A percentile compares a stretch with the other conserved stretches of the same genome.
phyloP scores from a whole-genome alignment of 139 green algal species.

The Tetraselmis striata region DNA sequence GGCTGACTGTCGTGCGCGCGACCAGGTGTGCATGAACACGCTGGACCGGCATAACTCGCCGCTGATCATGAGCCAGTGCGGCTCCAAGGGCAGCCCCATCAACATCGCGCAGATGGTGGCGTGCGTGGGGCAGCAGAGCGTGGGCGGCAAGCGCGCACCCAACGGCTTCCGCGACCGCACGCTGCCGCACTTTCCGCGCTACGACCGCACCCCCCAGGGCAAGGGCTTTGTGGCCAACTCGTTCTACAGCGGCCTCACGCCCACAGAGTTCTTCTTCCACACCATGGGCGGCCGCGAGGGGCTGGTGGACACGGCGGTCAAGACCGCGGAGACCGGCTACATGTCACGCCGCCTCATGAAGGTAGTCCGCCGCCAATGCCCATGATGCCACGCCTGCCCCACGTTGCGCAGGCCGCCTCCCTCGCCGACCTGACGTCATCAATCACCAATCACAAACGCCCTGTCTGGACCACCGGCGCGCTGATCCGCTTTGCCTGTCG shows the following conservation, averaged over 20 bases:
- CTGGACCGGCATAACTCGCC: conserved; percentile 82
- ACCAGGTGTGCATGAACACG: conserved; percentile 78
- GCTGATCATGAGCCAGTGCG: conserved; percentile 95
- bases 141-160: conserved; percentile 82
- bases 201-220: conserved; percentile 43
- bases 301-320: conserved; percentile 97
- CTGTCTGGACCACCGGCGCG: too few relatives aligned
- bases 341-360: conserved; percentile 98
- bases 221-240: conserved; percentile 95
- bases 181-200: conserved; percentile 84
- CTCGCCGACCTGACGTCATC: too few relatives aligned
- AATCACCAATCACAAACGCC: too few relatives aligned
- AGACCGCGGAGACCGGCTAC: conserved; percentile 98
- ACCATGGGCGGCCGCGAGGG: conserved; percentile 94
- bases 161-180: conserved; percentile 87
- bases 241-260: conserved; percentile 90
- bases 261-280: conserved; percentile 99
- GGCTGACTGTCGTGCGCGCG: too few relatives aligned
- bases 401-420: too few relatives aligned
- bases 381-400: too few relatives aligned
- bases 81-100: conserved; percentile 90
- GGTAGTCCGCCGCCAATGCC: too few relatives aligned
- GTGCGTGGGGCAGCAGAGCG: conserved; percentile 94
- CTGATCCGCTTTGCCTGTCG: too few relatives aligned
- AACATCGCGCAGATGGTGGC: conserved; percentile 99